Evolutionary conservation across 2,329 filamentous ascomycete species (phyloP).

Genomic region (Scedosporium aurantiacum): DNA sequence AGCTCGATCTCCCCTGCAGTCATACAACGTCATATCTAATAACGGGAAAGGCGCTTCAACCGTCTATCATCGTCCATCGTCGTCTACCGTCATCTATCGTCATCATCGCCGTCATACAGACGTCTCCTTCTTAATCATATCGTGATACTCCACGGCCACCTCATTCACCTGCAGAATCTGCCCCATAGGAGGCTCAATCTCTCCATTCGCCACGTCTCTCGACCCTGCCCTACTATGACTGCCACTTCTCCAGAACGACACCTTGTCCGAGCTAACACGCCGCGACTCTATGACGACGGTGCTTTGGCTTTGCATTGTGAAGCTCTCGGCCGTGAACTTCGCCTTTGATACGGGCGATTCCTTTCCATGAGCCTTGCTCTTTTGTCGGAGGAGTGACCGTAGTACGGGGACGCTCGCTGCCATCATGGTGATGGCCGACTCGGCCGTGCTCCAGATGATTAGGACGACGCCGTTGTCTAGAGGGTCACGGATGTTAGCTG

Average conservation of each 20-base stretch:
- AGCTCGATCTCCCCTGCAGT: too few species aligned
- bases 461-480: slow-evolving; percentile 6
- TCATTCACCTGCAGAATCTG: slow-evolving; percentile 4
- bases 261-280: not conserved
- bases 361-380: not conserved
- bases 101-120: not conserved
- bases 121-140: not conserved
- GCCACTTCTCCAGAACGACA: not conserved
- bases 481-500: not conserved
- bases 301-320: slow-evolving; percentile 5
- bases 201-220: not conserved
- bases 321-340: not conserved
- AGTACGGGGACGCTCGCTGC: slow-evolving; percentile 12
- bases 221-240: not conserved
- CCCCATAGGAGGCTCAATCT: not conserved
- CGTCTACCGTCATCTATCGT: too few species aligned
- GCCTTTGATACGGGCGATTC: not conserved
- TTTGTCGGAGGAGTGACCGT: slow-evolving; percentile 8
- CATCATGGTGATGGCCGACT: slow-evolving; percentile 11
- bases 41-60: too few species aligned
- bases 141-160: slow-evolving; percentile 5
- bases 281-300: slow-evolving; percentile 7
- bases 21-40: too few species aligned
- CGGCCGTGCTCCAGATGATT: slow-evolving; percentile 10
- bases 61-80: too few species aligned